Evolutionary conservation across 441 rosid genomes (phyloP), one percentile per base, ranked within the genome.

Genomic region (Euphorbia schlechtendalii): DNA sequence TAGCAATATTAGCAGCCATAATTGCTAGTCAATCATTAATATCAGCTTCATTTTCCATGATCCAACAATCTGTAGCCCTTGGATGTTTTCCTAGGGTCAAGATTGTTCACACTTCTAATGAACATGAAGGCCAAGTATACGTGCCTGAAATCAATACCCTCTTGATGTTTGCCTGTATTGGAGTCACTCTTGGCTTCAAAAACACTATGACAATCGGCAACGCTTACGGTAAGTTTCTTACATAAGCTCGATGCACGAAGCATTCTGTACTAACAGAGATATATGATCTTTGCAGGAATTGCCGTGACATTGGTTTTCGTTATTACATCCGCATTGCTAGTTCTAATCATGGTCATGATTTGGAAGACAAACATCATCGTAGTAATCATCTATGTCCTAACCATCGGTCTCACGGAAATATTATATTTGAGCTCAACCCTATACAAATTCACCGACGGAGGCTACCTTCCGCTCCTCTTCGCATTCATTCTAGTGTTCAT

Each of bases 31-130:
- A 73, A 41, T 65, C 67, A 13, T 34, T 79, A 66, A 79, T 79
- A 38, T 79, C 80, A 0, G 78, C 72, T 14, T 63, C 76, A 10
- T 79, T 68, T 70, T 73, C 80, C 0, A 73, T 76, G 5, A 69
- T 76, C 60, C 77, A 79, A 60, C 78, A 79, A 71, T 66, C 78
- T 11, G 61, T 71, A 5, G 65, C 76, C 0, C 75, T 76, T 2
- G 80, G 76, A 27, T 76, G 76, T 53, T 79, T 79, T 59, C 80
- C 80, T 11, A 64, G 54, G 0, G 69, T 79, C n/a, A 76, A 79
- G 63, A 59, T 79, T 18, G 71, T 76, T 41, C 80, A 76, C 32
- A 78, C 74, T 3, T 71, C 76, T 2, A 8, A 74, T 0, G 68
- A 78, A 61, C 40, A 69, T 21, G 65, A 56, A 20, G 78, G 81